These are phyloP conservation scores for Penicillium coprophilum DNA, from an alignment of 495 filamentous ascomycete genomes.

Conservation along the genomic window DNA sequence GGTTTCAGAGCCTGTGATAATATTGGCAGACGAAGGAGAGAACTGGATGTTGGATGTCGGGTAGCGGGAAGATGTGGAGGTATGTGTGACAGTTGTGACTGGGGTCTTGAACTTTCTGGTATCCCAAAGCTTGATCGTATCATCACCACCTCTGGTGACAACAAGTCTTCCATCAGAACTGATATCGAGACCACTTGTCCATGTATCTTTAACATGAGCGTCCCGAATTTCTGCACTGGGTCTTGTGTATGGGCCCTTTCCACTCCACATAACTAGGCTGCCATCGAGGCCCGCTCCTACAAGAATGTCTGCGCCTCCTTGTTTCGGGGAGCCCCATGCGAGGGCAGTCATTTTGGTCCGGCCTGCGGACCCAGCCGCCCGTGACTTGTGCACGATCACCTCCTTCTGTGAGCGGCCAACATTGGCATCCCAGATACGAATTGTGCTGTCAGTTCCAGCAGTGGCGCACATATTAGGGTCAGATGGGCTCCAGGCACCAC, in stretches of 20 bases:
- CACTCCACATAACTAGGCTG: slow-evolving; percentile 86
- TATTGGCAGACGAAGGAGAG: slow-evolving; percentile 73
- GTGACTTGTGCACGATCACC: slow-evolving; percentile 92
- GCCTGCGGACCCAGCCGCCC: slow-evolving; percentile 77
- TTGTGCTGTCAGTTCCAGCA: slow-evolving; percentile 86
- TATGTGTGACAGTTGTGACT: slow-evolving; percentile 72
- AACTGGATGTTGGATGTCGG: slow-evolving; percentile 85
- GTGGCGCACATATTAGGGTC: slow-evolving; percentile 82
- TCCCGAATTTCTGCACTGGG: slow-evolving; percentile 83
- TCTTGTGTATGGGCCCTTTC: slow-evolving; percentile 81
- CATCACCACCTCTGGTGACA: slow-evolving; percentile 85
- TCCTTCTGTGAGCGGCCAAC: slow-evolving; percentile 83
- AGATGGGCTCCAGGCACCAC: slow-evolving; percentile 84
- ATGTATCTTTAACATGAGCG: slow-evolving; percentile 79
- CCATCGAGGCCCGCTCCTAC: slow-evolving; percentile 88
- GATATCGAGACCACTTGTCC: slow-evolving; percentile 92
- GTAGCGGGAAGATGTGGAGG: slow-evolving; percentile 79
- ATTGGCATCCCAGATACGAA: slow-evolving; percentile 96
- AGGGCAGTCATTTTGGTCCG: slow-evolving; percentile 92
- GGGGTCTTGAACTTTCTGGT: slow-evolving; percentile 92
- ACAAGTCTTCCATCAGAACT: slow-evolving; percentile 87
- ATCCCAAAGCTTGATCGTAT: slow-evolving; percentile 91
- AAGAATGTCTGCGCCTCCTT: slow-evolving; percentile 77
- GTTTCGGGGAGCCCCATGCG: slow-evolving; percentile 75
- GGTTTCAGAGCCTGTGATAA: slow-evolving; percentile 84